Base-by-base conservation (phyloP, 2,329 filamentous ascomycete genomes). In the Pseudogymnoascus sp. region DNA sequence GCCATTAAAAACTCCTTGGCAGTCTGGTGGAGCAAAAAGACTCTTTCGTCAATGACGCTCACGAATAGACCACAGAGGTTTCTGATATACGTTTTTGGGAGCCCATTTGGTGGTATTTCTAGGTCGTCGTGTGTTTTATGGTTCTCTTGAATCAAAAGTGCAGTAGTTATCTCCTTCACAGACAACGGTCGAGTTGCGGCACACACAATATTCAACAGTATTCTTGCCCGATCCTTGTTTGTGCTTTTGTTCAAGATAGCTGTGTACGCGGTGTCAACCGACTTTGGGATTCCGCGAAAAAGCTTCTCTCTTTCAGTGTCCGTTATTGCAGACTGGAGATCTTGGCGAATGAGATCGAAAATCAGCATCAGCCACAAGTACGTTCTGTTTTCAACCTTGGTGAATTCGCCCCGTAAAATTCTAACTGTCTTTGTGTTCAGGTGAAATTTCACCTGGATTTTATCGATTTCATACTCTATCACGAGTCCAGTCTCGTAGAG, bases 11-110 rank as follows among this genome's bases (percentile, higher is more conserved):
- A 77, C 44, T 76, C 74, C 60, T 68, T 75, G 0, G 74, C 75
- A 1, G 75, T 77, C 64, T 78, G 73, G 35, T 77, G 75, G 33
- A 78, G 65, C 5, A 78, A 66, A 64, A 74, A 77, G 4, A 78
- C 65, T 59, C 63, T 70, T 3, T 61, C 64, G 44, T 75, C 65
- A 1, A 71, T 63, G n/a, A 77, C 65, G 15, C 61, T 68, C 2
- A 78, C 65, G 58, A 77, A 76, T 5, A 76, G 69, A 0, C 73
- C 74, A 62, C 74, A 78, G 9, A 74, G 62, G 5, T 71, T 61
- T 39, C 69, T 64, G 9, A 77, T 62, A 5, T 58, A 63, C 3
- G 62, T 6, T 27, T 61, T 29, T 27, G 71, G 66, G 4, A 64
- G 61, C 1, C 66, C 38, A 27, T 66, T 61, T 5, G 63, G 38